A percentile compares a stretch with the other conserved stretches of the same genome.
Evolutionary conservation across 768 basidiomycete genomes (phyloP).

Genomic region (Symmetrospora coprosmae): DNA sequence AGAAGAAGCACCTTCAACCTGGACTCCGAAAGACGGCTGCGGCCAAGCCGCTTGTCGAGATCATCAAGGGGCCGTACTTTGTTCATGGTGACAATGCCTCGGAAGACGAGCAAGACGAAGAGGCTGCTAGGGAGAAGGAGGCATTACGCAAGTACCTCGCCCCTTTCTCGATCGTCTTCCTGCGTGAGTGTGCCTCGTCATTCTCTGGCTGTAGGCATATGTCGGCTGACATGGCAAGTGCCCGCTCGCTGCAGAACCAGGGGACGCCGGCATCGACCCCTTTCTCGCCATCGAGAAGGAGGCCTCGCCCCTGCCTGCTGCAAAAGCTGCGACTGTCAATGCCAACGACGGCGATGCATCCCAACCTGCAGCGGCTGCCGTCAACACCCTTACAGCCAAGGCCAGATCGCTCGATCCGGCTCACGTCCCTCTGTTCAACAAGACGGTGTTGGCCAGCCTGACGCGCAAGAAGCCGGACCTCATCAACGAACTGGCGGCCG

Average conservation of each 20-base stretch:
- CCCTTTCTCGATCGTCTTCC: too few species aligned
- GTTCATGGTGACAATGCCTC: slow-evolving; percentile 12
- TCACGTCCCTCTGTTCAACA: neutral
- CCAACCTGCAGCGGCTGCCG: neutral
- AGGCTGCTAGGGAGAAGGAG: too few species aligned
- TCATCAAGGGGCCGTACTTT: slow-evolving; percentile 13
- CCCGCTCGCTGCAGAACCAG: too few species aligned
- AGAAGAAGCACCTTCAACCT: neutral
- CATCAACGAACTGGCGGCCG: slow-evolving; percentile 9
- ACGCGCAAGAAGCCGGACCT: slow-evolving; percentile 6
- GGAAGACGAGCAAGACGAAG: too few species aligned
- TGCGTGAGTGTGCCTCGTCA: too few species aligned
- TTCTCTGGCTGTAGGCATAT: too few species aligned
- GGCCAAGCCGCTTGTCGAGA: slow-evolving; percentile 16
- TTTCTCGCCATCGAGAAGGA: slow-evolving; percentile 25
- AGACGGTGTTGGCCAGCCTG: neutral
- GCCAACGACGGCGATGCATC: neutral
- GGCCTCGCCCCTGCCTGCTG: neutral
- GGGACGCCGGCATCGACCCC: slow-evolving; percentile 29
- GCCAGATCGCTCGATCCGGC: neutral
- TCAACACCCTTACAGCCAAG: neutral
- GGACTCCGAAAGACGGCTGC: too few species aligned
- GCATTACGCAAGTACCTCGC: too few species aligned
- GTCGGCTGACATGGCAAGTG: too few species aligned
- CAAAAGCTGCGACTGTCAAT: neutral